Evolutionary conservation across 352 stramenopile species (phyloP), one percentile per base, ranked within the genome.

Genomic region (Phytophthora uliginosa): DNA sequence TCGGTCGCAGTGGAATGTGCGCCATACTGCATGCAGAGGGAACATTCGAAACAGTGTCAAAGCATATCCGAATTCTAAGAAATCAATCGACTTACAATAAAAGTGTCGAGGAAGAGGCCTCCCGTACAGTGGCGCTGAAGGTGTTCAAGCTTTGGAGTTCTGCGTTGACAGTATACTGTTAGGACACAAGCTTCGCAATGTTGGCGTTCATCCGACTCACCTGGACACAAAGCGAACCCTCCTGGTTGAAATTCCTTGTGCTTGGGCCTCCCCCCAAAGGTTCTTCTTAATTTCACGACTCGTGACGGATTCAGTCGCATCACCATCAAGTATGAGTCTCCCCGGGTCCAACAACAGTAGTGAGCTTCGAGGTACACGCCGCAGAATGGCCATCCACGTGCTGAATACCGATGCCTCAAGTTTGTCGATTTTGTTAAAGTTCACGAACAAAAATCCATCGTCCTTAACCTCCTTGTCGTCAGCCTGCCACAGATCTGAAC

Each of bases 41-140:
- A 5, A 4, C 18, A 50, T 50, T 50, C 8, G 7, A 22, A 22
- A 48, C 3, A 31, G 40, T 48, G 40, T 48, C 40, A 48, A 45
- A 57, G 34, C 26, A 26, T 48, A 48, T 13, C 34, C 31, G 17
- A 62, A 57, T 18, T 18, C 18, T 9, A 28, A 51, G 17, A 42
- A 26, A 57, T 0, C 20, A n/a, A 28, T 33, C 17, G 45, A 77
- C 76, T 63, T 75, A 90, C 84, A 31, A 94, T 83, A 63, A 98
- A 89, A 15, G 94, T 98, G 81, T 99, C 96, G 31, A 98, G 78
- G 59, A 98, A 98, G 10, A 98, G 64, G 47, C 97, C 93, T n/a
- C 81, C 84, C 18, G 77, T 26, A 8, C 55, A 62, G 42, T 98
- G 84, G 17, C 95, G 84, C 38, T 66, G 60, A 13, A 98, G 74